phyloP scores from a whole-genome alignment of 352 stramenopile species.

The Thalassiosira livingstoniorum region DNA sequence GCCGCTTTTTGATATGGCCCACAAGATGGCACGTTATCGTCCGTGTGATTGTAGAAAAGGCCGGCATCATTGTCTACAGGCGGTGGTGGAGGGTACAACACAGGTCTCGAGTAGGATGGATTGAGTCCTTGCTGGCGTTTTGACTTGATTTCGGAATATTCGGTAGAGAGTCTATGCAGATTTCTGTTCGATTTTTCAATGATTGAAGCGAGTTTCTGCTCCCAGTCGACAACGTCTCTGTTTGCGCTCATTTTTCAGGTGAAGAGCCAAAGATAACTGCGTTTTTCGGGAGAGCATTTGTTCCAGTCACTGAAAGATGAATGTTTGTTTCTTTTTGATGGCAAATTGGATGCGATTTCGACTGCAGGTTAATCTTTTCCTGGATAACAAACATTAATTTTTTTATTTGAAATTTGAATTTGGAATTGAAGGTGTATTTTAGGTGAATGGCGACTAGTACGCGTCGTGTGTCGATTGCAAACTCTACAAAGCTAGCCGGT shows the following conservation, averaged over 20 bases:
- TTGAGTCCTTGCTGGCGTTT: background rate
- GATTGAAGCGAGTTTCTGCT: constrained; percentile 35
- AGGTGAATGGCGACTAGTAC: too few species aligned
- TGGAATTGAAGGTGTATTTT: too few species aligned
- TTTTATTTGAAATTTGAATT: too few species aligned
- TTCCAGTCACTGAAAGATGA: too few species aligned
- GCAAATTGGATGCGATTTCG: too few species aligned
- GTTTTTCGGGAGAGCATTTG: too few species aligned
- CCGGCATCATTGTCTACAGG: constrained; percentile 8
- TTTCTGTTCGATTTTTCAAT: constrained; percentile 41
- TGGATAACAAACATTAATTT: too few species aligned
- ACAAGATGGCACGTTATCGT: constrained; percentile 10
- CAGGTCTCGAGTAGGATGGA: constrained; percentile 18
- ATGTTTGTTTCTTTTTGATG: too few species aligned
- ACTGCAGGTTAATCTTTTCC: too few species aligned
- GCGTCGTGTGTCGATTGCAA: too few species aligned
- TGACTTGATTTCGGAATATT: constrained; percentile 21
- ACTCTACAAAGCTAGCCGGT: too few species aligned
- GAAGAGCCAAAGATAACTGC: background rate
- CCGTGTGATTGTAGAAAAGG: constrained; percentile 13
- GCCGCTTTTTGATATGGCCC: constrained; percentile 34
- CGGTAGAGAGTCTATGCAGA: constrained; percentile 22
- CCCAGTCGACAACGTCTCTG: constrained; percentile 33
- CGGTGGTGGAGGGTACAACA: constrained; percentile 14
- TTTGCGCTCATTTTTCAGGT: background rate